phyloP scores from a whole-genome alignment of 2,329 filamentous ascomycete genomes.

The Cercospora janseana region DNA sequence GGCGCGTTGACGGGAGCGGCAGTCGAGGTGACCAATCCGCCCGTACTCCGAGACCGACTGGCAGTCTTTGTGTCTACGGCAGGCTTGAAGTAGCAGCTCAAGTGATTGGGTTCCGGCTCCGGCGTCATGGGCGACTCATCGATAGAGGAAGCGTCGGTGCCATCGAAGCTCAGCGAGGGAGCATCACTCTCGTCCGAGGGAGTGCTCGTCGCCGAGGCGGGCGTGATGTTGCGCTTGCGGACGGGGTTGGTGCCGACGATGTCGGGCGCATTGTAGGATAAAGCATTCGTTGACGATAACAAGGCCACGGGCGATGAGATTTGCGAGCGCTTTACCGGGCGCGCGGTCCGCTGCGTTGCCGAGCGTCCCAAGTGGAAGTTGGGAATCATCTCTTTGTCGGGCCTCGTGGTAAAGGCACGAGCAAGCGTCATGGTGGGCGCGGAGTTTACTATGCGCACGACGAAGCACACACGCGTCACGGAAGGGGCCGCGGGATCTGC shows the following conservation, averaged over 20 bases:
- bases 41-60: slow-evolving; percentile 59
- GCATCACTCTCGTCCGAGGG: slow-evolving; percentile 71
- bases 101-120: slow-evolving; percentile 55
- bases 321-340: slow-evolving; percentile 60
- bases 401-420: slow-evolving; percentile 71
- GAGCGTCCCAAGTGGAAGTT: slow-evolving; percentile 40
- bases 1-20: slow-evolving; percentile 69
- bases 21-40: slow-evolving; percentile 44
- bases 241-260: slow-evolving; percentile 48
- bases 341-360: slow-evolving; percentile 48
- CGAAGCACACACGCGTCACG: not conserved
- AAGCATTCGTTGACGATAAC: slow-evolving; percentile 91
- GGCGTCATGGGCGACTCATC: slow-evolving; percentile 44
- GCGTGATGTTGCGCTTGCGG: slow-evolving; percentile 27
- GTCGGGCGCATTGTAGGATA: slow-evolving; percentile 91
- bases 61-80: slow-evolving; percentile 40
- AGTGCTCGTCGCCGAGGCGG: slow-evolving; percentile 46
- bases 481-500: not conserved
- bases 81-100: slow-evolving; percentile 58
- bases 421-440: slow-evolving; percentile 59
- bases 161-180: slow-evolving; percentile 54
- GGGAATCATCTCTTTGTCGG: slow-evolving; percentile 53
- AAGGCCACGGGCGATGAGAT: slow-evolving; percentile 88
- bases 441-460: no score
- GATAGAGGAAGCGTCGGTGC: slow-evolving; percentile 62